A percentile compares a stretch with the other conserved stretches of the same genome.
Evolutionary conservation across 768 basidiomycete genomes (phyloP).

Genomic region (Naganishia antarctica): DNA sequence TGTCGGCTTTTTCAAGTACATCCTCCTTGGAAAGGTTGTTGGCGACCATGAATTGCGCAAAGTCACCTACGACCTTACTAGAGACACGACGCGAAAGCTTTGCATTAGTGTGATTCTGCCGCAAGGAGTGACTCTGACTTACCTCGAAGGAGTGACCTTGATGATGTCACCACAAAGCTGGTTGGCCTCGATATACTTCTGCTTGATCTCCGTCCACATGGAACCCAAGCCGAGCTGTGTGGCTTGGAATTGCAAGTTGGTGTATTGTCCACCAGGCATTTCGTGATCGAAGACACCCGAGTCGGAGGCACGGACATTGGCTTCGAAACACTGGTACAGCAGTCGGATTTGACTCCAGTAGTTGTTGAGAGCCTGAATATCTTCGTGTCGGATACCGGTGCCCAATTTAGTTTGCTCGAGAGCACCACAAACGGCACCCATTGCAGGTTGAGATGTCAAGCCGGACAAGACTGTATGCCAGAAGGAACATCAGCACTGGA

Average conservation of each 20-base stretch:
- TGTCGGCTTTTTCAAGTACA: slow-evolving; percentile 76
- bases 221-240: slow-evolving; percentile 92
- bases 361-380: slow-evolving; percentile 92
- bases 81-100: background rate
- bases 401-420: slow-evolving; percentile 90
- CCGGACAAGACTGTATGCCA: slow-evolving; percentile 75
- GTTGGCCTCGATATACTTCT: slow-evolving; percentile 98
- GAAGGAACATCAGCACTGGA: slow-evolving; percentile 8
- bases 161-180: slow-evolving; percentile 96
- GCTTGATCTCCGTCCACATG: slow-evolving; percentile 94
- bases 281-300: slow-evolving; percentile 98
- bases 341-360: slow-evolving; percentile 98
- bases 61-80: slow-evolving; percentile 85
- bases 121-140: too few relatives aligned
- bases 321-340: slow-evolving; percentile 95
- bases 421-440: slow-evolving; percentile 94
- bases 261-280: slow-evolving; percentile 83
- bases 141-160: slow-evolving; percentile 93
- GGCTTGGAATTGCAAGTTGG: slow-evolving; percentile 56
- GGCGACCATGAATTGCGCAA: slow-evolving; percentile 98
- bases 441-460: slow-evolving; percentile 94
- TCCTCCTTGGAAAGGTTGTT: slow-evolving; percentile 83
- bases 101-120: background rate
- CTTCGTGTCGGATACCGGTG: slow-evolving; percentile 92
- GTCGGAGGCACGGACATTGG: slow-evolving; percentile 93